phyloP scores from a whole-genome alignment of 768 basidiomycete genomes.

The Pleurotus giganteus region DNA sequence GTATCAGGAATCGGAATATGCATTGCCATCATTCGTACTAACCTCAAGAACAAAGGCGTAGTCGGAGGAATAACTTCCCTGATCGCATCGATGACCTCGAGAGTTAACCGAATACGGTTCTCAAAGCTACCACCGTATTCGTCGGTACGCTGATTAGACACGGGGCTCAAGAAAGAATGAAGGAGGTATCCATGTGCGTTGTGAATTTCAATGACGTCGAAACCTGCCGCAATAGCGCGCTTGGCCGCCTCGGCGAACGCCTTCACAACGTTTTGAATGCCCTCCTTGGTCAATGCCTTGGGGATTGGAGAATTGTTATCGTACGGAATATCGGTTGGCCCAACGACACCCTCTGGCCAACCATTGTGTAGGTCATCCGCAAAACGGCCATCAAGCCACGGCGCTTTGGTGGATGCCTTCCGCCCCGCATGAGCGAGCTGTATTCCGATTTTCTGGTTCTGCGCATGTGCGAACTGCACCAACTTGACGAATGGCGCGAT shows the following conservation, averaged over 20 bases:
- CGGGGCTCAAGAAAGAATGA: conserved; percentile 56
- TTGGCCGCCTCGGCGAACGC: conserved; percentile 54
- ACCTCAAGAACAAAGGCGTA: conserved; percentile 76
- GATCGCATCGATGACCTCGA: conserved; percentile 65
- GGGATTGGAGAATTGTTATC: conserved; percentile 45
- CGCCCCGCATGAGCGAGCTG: conserved; percentile 80
- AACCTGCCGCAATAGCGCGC: conserved; percentile 56
- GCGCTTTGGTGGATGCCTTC: conserved; percentile 62
- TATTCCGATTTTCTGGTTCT: conserved; percentile 67
- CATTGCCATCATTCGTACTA: conserved; percentile 10
- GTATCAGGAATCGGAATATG: not conserved
- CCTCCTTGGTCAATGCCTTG: conserved; percentile 52
- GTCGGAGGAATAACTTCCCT: conserved; percentile 54
- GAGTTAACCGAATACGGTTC: conserved; percentile 59
- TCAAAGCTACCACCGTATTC: conserved; percentile 72
- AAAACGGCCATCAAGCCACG: conserved; percentile 47
- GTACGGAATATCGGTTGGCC: conserved; percentile 50
- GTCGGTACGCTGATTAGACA: conserved; percentile 61
- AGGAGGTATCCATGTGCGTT: conserved; percentile 64
- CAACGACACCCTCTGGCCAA: conserved; percentile 57
- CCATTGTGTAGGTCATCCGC: conserved; percentile 43
- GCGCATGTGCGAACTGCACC: conserved; percentile 68
- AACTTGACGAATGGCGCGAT: conserved; percentile 43
- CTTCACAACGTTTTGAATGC: conserved; percentile 55
- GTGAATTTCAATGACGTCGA: conserved; percentile 63